phyloP scores from a whole-genome alignment of 2,329 filamentous ascomycete genomes.

The Cadophora gregata region DNA sequence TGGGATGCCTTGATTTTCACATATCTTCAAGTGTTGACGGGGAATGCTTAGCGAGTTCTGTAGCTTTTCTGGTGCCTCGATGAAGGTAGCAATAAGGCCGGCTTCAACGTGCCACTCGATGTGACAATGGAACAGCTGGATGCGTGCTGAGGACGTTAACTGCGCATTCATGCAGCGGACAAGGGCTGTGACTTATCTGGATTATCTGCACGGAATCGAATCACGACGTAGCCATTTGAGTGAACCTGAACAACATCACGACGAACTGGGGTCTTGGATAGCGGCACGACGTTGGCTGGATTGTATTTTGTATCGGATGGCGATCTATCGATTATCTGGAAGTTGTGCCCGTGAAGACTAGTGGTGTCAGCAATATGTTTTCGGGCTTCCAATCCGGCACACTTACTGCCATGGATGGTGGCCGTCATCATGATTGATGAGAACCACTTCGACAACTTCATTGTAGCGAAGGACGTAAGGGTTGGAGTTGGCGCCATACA shows the following conservation, averaged over 20 bases:
- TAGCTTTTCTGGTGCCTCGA: slow-evolving; percentile 26
- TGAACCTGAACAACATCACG: slow-evolving; percentile 66
- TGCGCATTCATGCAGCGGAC: background rate
- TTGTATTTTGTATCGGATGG: slow-evolving; percentile 15
- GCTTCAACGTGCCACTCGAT: slow-evolving; percentile 55
- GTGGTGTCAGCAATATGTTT: background rate
- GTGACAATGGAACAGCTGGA: slow-evolving; percentile 75
- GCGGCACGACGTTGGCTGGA: background rate
- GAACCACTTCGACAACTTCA: slow-evolving; percentile 61
- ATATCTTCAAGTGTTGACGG: slow-evolving; percentile 27
- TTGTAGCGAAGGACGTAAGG: slow-evolving; percentile 69
- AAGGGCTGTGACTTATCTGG: slow-evolving; percentile 47
- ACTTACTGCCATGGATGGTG: slow-evolving; percentile 33
- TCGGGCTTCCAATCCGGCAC: background rate
- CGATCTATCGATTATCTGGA: slow-evolving; percentile 44
- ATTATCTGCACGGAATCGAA: slow-evolving; percentile 69
- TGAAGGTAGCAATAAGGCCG: slow-evolving; percentile 44
- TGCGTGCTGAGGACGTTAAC: slow-evolving; percentile 41
- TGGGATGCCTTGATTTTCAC: slow-evolving; percentile 47
- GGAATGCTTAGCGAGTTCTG: slow-evolving; percentile 16
- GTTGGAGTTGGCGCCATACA: slow-evolving; percentile 68
- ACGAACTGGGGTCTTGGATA: slow-evolving; percentile 59
- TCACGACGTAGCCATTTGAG: slow-evolving; percentile 67
- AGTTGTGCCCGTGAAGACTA: slow-evolving; percentile 23
- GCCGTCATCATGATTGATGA: slow-evolving; percentile 55